Base-by-base conservation (phyloP, 495 filamentous ascomycete species). In the Corynascus novoguineensis region DNA sequence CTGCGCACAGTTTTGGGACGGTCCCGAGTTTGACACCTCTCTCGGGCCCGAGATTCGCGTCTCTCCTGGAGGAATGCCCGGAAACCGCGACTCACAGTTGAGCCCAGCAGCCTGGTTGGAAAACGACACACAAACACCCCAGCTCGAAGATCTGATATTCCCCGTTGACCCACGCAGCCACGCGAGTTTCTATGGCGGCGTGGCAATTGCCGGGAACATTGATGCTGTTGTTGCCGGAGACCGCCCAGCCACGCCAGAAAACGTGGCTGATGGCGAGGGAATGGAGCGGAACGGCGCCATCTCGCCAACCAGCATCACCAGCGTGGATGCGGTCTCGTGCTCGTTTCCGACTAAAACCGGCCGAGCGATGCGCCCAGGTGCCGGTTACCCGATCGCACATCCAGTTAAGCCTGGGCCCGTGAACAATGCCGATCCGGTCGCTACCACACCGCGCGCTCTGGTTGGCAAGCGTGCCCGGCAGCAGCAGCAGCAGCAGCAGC, bases 1-100 rank as follows among this genome's bases (percentile, higher is more conserved):
- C 15, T 97, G 91, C 64, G 83, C 86, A 2, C 72, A 88, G 27
- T 96, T 90, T 65, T 97, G 92, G 92, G 88, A 95, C 61, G 80
- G 78, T 1, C 73, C 81, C 0, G 80, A 84, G 48, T 77, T 84
- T 69, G 72, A 82, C 55, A 66, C 73, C 5, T 77, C 81, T 21
- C 71, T 83, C 47, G 76, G 78, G 12, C 75, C 81, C 11, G 85
- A 92, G 52, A 76, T 81, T 44, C 82, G 86, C 24, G 91, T 96
- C 55, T 61, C 79, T 4, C 89, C 92, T 14, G 92, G 92, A 40
- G 88, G 84, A 22, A 76, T 82, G 42, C 74, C 80, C 12, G 81
- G 81, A 15, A 73, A 78, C 50, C 78, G 81, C 50, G 74, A 85
- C 58, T 76, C 80, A 19, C 71, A 64, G 24, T 62, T 78, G 51